These are phyloP conservation scores for Bertia moriformis DNA, from an alignment of 2,329 filamentous ascomycete species.

Conservation along the genomic window DNA sequence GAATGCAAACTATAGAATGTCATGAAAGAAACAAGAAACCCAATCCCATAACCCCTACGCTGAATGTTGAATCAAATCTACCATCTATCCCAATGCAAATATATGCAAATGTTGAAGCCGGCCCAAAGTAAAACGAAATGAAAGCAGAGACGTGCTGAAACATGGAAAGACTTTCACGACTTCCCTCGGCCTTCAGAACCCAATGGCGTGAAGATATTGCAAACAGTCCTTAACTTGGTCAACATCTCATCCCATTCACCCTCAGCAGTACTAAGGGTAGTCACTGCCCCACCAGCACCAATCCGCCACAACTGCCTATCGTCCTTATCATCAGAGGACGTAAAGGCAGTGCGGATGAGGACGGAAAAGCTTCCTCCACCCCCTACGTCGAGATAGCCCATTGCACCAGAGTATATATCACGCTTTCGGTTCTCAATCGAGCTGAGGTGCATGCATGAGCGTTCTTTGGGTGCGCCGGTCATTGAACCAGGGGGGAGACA, in stretches of 20 bases:
- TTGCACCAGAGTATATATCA: conserved; percentile 52
- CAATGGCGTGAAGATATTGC: neutral
- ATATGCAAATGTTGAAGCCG: neutral
- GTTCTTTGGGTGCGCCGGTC: conserved; percentile 64
- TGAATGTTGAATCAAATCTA: neutral
- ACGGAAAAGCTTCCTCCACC: conserved; percentile 60
- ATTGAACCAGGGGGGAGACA: conserved; percentile 59
- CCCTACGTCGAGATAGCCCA: conserved; percentile 58
- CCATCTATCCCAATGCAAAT: neutral
- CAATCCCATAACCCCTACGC: neutral
- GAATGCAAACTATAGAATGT: neutral
- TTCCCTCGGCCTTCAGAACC: too few species aligned
- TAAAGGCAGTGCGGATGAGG: conserved; percentile 56
- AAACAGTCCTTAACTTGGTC: conserved; percentile 38
- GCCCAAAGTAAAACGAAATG: neutral
- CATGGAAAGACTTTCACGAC: too few species aligned
- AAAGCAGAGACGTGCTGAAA: too few species aligned
- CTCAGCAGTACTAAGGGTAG: conserved; percentile 63
- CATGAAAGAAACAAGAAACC: neutral
- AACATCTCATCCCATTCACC: conserved; percentile 88
- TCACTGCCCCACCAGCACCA: conserved; percentile 82
- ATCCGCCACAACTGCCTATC: conserved; percentile 58
- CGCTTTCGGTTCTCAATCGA: conserved; percentile 37
- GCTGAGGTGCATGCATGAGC: conserved; percentile 51
- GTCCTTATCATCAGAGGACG: conserved; percentile 7